Evolutionary conservation across 2,329 filamentous ascomycete genomes (phyloP).

Genomic region (Alternaria ethzedia): DNA sequence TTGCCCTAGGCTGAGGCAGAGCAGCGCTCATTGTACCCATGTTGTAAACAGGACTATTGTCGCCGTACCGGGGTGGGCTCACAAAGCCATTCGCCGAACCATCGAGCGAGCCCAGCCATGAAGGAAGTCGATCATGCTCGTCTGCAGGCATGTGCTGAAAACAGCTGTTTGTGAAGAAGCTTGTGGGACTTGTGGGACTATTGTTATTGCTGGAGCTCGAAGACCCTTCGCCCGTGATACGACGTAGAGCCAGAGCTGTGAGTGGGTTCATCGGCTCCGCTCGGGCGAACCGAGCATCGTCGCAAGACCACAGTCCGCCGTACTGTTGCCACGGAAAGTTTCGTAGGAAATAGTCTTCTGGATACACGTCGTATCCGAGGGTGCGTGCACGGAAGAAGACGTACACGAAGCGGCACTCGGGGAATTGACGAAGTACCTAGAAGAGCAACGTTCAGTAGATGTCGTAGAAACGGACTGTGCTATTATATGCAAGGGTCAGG

Average conservation of each 20-base stretch:
- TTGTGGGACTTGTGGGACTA: constrained; percentile 23
- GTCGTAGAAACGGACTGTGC: not conserved
- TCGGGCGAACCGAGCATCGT: constrained; percentile 48
- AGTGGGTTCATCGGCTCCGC: constrained; percentile 30
- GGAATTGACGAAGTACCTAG: constrained; percentile 47
- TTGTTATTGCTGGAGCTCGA: constrained; percentile 16
- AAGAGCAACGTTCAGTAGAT: constrained; percentile 32
- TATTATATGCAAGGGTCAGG: constrained; percentile 3
- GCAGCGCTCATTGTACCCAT: constrained; percentile 21
- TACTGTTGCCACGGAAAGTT: constrained; percentile 50
- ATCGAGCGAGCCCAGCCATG: constrained; percentile 21
- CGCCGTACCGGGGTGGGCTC: not conserved
- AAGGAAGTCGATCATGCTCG: constrained; percentile 6
- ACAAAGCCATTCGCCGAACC: constrained; percentile 11
- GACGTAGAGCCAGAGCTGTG: constrained; percentile 35
- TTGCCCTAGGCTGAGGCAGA: not conserved
- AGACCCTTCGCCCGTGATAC: constrained; percentile 37
- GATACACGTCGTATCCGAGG: constrained; percentile 48
- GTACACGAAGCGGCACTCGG: constrained; percentile 47
- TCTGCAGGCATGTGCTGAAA: constrained; percentile 11
- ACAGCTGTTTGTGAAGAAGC: constrained; percentile 20
- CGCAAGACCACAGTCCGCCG: constrained; percentile 46
- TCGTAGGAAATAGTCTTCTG: constrained; percentile 47
- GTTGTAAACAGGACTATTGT: constrained; percentile 23
- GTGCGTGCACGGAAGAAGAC: constrained; percentile 47